These are phyloP conservation scores for Madurella mycetomatis DNA, from an alignment of 2,329 filamentous ascomycete genomes.

Conservation along the genomic window DNA sequence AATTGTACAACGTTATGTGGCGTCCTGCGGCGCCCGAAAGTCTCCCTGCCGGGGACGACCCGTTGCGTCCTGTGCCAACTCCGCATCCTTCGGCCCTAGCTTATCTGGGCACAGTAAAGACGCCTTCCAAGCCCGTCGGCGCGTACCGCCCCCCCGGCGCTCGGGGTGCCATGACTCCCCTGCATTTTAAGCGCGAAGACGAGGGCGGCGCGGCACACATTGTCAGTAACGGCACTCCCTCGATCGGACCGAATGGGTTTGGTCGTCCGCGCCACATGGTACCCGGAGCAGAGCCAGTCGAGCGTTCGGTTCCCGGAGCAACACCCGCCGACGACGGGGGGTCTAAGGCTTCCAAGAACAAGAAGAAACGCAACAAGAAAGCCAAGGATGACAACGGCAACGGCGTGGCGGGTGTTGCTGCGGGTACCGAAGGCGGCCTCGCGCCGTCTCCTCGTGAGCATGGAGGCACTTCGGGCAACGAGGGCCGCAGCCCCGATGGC, in stretches of 20 bases:
- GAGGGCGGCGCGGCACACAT: slow-evolving; percentile 85
- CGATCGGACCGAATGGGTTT: slow-evolving; percentile 74
- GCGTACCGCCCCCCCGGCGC: slow-evolving; percentile 94
- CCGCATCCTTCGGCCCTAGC: slow-evolving; percentile 79
- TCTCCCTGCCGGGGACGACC: slow-evolving; percentile 57
- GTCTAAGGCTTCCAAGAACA: slow-evolving; percentile 90
- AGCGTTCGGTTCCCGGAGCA: slow-evolving; percentile 64
- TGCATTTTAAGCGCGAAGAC: slow-evolving; percentile 96
- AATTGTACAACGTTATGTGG: slow-evolving; percentile 90
- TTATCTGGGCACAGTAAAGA: slow-evolving; percentile 83
- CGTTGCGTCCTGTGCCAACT: slow-evolving; percentile 66
- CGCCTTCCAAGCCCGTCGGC: slow-evolving; percentile 92
- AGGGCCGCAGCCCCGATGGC: slow-evolving; percentile 63
- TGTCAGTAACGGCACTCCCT: slow-evolving; percentile 69
- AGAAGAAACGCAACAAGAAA: slow-evolving; percentile 96
- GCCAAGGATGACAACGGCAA: slow-evolving; percentile 71
- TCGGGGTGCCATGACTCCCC: slow-evolving; percentile 78
- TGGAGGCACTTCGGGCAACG: slow-evolving; percentile 43
- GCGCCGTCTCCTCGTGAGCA: slow-evolving; percentile 43
- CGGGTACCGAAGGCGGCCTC: slow-evolving; percentile 41
- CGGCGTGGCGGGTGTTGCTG: slow-evolving; percentile 24
- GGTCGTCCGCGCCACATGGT: slow-evolving; percentile 70
- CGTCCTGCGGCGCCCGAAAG: slow-evolving; percentile 65
- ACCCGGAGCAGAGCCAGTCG: slow-evolving; percentile 76
- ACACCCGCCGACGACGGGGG: slow-evolving; percentile 69